These are phyloP conservation scores for Datura wrightii DNA, from an alignment of 257 asterid species.

Conservation along the genomic window DNA sequence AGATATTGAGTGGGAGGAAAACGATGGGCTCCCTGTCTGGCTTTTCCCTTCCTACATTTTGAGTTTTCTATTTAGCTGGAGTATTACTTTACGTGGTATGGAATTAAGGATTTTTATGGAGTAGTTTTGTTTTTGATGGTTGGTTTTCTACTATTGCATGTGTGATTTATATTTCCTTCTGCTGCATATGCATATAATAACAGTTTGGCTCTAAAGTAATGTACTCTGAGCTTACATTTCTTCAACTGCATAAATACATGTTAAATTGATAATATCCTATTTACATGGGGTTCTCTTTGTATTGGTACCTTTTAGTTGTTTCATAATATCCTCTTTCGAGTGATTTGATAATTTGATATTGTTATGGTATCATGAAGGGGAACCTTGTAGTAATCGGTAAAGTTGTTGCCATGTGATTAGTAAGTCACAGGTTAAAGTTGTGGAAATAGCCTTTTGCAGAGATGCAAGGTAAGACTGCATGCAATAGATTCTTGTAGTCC, in stretches of 20 bases:
- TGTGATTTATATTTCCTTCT: neutral
- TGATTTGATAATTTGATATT: no score
- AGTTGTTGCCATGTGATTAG: no score
- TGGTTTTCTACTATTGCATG: neutral
- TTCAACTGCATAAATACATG: neutral
- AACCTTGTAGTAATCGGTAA: no score
- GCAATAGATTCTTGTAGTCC: no score
- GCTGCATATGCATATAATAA: neutral
- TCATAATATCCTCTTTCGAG: no score
- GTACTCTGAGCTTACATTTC: neutral
- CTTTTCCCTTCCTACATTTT: slow-evolving; percentile 29
- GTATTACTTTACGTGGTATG: slow-evolving; percentile 20
- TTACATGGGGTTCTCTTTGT: no score
- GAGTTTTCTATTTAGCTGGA: slow-evolving; percentile 11
- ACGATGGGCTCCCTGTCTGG: neutral
- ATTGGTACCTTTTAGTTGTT: no score
- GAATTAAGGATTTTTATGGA: neutral
- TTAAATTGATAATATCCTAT: neutral
- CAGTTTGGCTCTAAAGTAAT: neutral
- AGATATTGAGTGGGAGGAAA: neutral
- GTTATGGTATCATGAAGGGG: no score
- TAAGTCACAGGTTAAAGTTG: no score
- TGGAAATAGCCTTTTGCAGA: no score
- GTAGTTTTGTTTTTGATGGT: neutral
- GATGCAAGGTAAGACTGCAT: no score